phyloP scores from a whole-genome alignment of 805 yeast genomes.

The Kluyveromyces nonfermentans region DNA sequence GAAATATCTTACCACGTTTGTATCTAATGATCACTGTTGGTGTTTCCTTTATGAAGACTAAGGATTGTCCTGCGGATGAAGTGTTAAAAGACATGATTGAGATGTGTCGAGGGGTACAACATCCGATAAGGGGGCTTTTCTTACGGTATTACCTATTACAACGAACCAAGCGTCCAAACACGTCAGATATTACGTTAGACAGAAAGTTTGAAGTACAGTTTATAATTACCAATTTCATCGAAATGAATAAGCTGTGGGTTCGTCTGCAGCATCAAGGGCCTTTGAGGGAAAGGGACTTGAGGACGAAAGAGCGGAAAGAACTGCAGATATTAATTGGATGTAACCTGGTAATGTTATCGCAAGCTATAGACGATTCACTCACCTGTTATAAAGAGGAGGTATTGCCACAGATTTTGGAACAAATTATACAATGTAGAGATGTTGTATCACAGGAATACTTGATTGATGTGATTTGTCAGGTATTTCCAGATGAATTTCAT shows the following conservation, averaged over 20 bases:
- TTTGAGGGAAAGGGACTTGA: conserved; percentile 63
- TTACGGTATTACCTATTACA: conserved; percentile 83
- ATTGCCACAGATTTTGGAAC: conserved; percentile 77
- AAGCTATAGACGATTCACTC: conserved; percentile 65
- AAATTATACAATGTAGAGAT: conserved; percentile 86
- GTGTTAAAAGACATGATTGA: conserved; percentile 94
- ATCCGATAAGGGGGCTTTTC: conserved; percentile 87
- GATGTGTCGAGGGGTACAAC: conserved; percentile 95
- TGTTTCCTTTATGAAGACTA: conserved; percentile 69
- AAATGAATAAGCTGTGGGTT: conserved; percentile 98
- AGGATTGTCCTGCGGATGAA: conserved; percentile 73
- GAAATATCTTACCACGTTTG: conserved; percentile 83
- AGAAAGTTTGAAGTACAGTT: conserved; percentile 44
- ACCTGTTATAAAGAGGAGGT: conserved; percentile 39
- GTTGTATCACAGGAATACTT: conserved; percentile 86
- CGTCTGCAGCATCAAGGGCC: conserved; percentile 94
- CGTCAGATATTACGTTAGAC: conserved; percentile 14
- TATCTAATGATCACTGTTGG: conserved; percentile 96
- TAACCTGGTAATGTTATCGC: conserved; percentile 80
- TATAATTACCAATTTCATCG: conserved; percentile 78
- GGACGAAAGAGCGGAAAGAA: conserved; percentile 76
- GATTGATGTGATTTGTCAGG: conserved; percentile 84
- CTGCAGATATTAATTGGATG: conserved; percentile 88
- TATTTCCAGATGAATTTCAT: conserved; percentile 91
- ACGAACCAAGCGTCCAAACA: conserved; percentile 48